phyloP scores from a whole-genome alignment of 164 flowering plant genomes.

The Euptelea pleiosperma region DNA sequence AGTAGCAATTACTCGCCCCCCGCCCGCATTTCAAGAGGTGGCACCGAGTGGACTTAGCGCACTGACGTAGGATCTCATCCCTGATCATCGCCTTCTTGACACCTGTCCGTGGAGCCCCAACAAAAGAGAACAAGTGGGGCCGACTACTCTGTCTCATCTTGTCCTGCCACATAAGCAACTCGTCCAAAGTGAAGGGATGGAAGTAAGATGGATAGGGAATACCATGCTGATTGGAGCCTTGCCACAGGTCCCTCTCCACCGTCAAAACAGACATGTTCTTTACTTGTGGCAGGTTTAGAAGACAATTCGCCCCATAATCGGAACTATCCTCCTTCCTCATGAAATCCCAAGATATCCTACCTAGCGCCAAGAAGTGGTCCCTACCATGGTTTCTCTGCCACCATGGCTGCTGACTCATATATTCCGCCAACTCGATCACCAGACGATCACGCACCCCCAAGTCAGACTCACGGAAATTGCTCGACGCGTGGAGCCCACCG shows the following conservation, averaged over 20 bases:
- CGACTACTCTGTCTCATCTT: slow-evolving; percentile 21
- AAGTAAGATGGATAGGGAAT: slow-evolving; percentile 68
- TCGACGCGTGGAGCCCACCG: slow-evolving; percentile 42
- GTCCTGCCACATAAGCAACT: slow-evolving; percentile 44
- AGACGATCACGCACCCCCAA: slow-evolving; percentile 28
- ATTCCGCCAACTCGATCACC: slow-evolving; percentile 34
- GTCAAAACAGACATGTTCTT: slow-evolving; percentile 62
- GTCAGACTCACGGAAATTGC: slow-evolving; percentile 40
- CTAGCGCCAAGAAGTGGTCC: slow-evolving; percentile 59
- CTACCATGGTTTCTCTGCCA: slow-evolving; percentile 36
- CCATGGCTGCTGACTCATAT: slow-evolving; percentile 26
- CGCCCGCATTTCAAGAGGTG: slow-evolving; percentile 27
- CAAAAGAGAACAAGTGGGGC: slow-evolving; percentile 49
- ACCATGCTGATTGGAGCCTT: slow-evolving; percentile 44
- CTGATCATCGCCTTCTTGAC: slow-evolving; percentile 48
- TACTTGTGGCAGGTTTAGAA: slow-evolving; percentile 27
- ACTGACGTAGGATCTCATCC: slow-evolving; percentile 45
- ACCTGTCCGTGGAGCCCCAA: slow-evolving; percentile 47
- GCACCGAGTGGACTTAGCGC: slow-evolving; percentile 43
- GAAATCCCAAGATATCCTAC: slow-evolving; percentile 71
- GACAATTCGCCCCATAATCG: slow-evolving; percentile 50
- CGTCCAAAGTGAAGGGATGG: slow-evolving; percentile 39
- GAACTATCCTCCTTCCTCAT: slow-evolving; percentile 38
- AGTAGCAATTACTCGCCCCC: slow-evolving; percentile 41
- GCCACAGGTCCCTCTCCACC: slow-evolving; percentile 62